Conservation (phyloP, 2,329 filamentous ascomycete genomes). For the Aciculosporium take region DNA sequence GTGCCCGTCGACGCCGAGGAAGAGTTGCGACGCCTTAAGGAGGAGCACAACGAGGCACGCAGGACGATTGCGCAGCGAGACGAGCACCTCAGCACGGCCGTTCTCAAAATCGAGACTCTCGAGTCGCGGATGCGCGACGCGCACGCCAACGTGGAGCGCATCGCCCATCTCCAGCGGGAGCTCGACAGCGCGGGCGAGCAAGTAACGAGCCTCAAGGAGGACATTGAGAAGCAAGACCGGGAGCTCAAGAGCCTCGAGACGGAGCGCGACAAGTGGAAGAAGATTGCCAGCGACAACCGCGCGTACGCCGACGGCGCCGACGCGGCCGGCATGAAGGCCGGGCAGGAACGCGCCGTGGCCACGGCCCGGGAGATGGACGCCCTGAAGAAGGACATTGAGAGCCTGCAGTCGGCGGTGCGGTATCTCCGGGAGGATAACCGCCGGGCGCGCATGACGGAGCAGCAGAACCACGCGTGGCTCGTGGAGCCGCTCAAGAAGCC, state of each 20-base stretch:
- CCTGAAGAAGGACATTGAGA: constrained; percentile 53
- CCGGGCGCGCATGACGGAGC: constrained; percentile 43
- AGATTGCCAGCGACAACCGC: constrained; percentile 48
- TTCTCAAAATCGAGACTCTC: constrained; percentile 87
- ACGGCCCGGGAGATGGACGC: constrained; percentile 60
- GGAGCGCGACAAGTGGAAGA: constrained; percentile 58
- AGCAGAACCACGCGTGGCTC: constrained; percentile 43
- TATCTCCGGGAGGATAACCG: constrained; percentile 55
- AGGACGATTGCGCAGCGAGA: constrained; percentile 59
- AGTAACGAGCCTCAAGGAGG: constrained; percentile 41
- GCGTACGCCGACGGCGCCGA: constrained; percentile 39
- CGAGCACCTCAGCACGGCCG: constrained; percentile 69
- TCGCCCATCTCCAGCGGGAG: constrained; percentile 48
- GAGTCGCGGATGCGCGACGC: constrained; percentile 78
- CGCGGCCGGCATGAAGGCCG: constrained; percentile 37
- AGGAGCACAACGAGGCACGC: constrained; percentile 65
- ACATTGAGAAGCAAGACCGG: constrained; percentile 52
- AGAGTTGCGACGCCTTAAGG: constrained; percentile 65
- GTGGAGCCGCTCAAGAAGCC: constrained; percentile 43
- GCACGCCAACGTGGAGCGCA: constrained; percentile 57
- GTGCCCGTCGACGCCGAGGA: constrained; percentile 73
- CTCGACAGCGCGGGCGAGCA: constrained; percentile 39
- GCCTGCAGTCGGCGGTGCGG: constrained; percentile 49
- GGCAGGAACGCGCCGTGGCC: constrained; percentile 52
- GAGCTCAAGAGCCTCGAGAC: constrained; percentile 50